Base-by-base conservation (phyloP, 352 stramenopile genomes). In the Pythium aristosporum region DNA sequence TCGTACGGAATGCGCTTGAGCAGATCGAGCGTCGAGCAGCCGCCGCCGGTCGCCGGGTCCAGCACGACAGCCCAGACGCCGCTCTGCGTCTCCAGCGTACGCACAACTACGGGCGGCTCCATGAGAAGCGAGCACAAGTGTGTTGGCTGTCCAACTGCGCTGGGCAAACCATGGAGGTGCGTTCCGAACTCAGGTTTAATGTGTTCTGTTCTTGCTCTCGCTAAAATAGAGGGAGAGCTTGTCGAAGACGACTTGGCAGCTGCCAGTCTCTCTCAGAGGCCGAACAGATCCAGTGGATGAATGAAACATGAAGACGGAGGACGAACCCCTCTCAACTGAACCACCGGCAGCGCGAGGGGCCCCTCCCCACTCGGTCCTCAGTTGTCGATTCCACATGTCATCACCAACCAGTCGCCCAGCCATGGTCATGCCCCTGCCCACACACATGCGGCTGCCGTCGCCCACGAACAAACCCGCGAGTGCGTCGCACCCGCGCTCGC, bases 1-100 rank as follows among this genome's bases (percentile, higher is more conserved):
- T 70, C 42, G 3, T 57, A 53, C n/a, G 64, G 62, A 41, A 73
- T 57, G 1, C 72, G 66, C 67, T 80, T 75, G 63, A 91, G 62
- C 32, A 91, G 67, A 28, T 91, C 82, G 51, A 91, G 72, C 25
- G 82, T 88, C 28, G 82, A 91, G 82, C 61, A 39, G 63, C 72
- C n/a, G 63, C 70, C 65, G 43, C 56, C 41, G 63, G 63, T 39
- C 49, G 54, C 30, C 59, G 55, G 55, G 74, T 79, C 30, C 20
- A 69, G 36, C 37, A 58, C 63, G 16, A 62, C 63, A 7, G 42
- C 64, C 20, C 37, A 63, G 0, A 57, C 53, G 36, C 52, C 13
- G n/a, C 34, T 49, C 8, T 28, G 13, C 12, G 13, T 48, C 42
- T 23, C 42, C 42, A 23, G 7, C 37, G 21, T 47, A 34, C 11